Evolutionary conservation across 176 grass and related monocot species (phyloP).

Genomic region (Carex kokanica): DNA sequence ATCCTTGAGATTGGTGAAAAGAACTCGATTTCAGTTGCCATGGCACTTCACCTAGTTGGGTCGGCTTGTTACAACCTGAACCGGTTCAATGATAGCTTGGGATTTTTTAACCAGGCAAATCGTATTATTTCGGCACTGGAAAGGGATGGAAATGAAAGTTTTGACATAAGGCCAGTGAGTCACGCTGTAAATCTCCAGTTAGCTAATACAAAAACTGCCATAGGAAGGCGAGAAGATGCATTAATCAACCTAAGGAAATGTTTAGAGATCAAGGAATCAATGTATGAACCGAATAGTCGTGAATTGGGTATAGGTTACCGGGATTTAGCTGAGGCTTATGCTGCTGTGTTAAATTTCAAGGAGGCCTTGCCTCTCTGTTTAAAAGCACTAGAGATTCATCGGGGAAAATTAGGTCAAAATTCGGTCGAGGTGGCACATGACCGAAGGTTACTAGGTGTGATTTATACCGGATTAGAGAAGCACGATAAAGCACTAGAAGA

Average conservation of each 20-base stretch:
- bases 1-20: slow-evolving; percentile 54
- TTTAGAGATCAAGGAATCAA: slow-evolving; percentile 79
- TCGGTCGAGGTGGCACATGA: slow-evolving; percentile 80
- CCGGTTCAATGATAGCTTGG: slow-evolving; percentile 83
- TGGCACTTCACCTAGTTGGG: slow-evolving; percentile 84
- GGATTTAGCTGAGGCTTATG: slow-evolving; percentile 66
- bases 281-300: slow-evolving; percentile 61
- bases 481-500: slow-evolving; percentile 66
- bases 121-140: slow-evolving; percentile 39
- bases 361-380: slow-evolving; percentile 72
- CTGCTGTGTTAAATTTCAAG: slow-evolving; percentile 79
- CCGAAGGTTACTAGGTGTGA: slow-evolving; percentile 80
- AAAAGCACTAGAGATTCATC: slow-evolving; percentile 70
- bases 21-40: slow-evolving; percentile 67
- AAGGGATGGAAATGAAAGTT: slow-evolving; percentile 22
- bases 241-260: slow-evolving; percentile 61
- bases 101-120: slow-evolving; percentile 59
- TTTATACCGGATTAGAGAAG: slow-evolving; percentile 86
- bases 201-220: slow-evolving; percentile 76
- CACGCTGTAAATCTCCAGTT: slow-evolving; percentile 71
- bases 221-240: slow-evolving; percentile 85
- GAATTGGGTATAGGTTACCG: slow-evolving; percentile 66
- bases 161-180: slow-evolving; percentile 75
- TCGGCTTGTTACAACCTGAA: slow-evolving; percentile 70
- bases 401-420: slow-evolving; percentile 58